Base-by-base conservation (phyloP, 75 land plant genomes). In the Picea glauca region DNA sequence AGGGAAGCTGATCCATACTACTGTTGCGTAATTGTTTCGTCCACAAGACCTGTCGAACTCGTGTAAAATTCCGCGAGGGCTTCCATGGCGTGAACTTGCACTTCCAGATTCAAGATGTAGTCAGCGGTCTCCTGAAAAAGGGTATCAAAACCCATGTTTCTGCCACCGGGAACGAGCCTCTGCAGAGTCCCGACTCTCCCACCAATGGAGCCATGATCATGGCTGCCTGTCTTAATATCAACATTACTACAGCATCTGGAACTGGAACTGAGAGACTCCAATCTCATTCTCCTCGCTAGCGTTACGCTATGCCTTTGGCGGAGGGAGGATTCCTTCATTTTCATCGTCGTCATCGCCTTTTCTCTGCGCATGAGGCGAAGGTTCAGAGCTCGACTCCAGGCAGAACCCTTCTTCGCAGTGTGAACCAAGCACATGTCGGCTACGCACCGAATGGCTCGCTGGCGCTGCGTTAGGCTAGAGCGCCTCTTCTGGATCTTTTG, bases 111-210 rank as follows among this genome's bases (percentile, higher is more conserved):
- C 70, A 66, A 17, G 6, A 66, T 66, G 2, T 66, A 66, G 18
- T 66, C 70, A 6, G n/a, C 70, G 2, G 70, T 66, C n/a, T 66
- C 70, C 70, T 66, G 70, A 38, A 66, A 35, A 15, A 66, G 70
- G 35, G 35, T 33, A 66, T 66, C 70, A 6, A 66, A 17, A 2
- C 56, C 56, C 74, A 43, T 43, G 4, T 43, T 46, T 20, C 26
- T 70, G 4, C 74, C 74, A 40, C 74, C 74, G 0, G 74, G 74
- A n/a, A 70, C 54, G 3, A 70, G 54, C 56, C 46, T 70, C 74
- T 70, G 74, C 46, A 70, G 35, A 2, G 50, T 46, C 3, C 74
- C 11, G 4, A 70, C 26, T 46, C 9, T 70, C 4, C 74, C 43
- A 1, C 43, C 74, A 5, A 70, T 46, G 3, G 54, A n/a, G 35